Percentiles rank a stretch among this genome's conserved stretches.
phyloP scores from a whole-genome alignment of 31 red algal genomes.

The Odonthalia washingtoniensis region DNA sequence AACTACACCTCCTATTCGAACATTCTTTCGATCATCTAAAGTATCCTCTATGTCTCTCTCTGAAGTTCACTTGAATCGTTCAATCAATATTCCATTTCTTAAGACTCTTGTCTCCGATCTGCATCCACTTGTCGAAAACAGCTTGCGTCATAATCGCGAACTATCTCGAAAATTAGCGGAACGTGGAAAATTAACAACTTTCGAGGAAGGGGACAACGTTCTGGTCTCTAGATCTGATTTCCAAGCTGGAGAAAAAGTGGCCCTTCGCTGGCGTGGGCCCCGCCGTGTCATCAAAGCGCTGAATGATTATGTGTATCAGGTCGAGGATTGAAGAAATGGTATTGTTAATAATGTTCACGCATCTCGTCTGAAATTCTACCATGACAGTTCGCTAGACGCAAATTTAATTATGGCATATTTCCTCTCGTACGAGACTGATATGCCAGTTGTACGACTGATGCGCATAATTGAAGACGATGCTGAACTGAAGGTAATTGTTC shows the following conservation, averaged over 20 bases:
- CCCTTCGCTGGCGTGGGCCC: constrained; percentile 19
- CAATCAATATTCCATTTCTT: too few relatives aligned
- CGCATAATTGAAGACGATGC: neutral
- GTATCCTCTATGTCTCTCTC: too few relatives aligned
- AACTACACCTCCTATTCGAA: neutral
- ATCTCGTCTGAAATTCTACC: neutral
- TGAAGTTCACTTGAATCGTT: too few relatives aligned
- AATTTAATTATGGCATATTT: constrained; percentile 31
- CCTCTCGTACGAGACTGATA: neutral
- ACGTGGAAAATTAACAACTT: constrained; percentile 1
- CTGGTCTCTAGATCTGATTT: constrained; percentile 31
- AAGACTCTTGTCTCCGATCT: too few relatives aligned
- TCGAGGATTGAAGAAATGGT: constrained; percentile 19
- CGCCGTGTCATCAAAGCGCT: constrained; percentile 38
- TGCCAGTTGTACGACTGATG: constrained; percentile 18
- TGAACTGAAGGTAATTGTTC: neutral
- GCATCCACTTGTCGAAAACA: too few relatives aligned
- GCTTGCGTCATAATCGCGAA: neutral
- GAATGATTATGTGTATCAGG: constrained; percentile 16
- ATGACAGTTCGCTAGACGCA: constrained; percentile 2
- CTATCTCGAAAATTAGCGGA: neutral
- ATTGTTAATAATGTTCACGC: constrained; percentile 13
- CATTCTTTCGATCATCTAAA: too few relatives aligned
- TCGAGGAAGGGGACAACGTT: constrained; percentile 20
- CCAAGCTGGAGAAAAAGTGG: constrained; percentile 9